Base-by-base conservation (phyloP, 1,284 basidiomycete species). In the Trametes polyzona region DNA sequence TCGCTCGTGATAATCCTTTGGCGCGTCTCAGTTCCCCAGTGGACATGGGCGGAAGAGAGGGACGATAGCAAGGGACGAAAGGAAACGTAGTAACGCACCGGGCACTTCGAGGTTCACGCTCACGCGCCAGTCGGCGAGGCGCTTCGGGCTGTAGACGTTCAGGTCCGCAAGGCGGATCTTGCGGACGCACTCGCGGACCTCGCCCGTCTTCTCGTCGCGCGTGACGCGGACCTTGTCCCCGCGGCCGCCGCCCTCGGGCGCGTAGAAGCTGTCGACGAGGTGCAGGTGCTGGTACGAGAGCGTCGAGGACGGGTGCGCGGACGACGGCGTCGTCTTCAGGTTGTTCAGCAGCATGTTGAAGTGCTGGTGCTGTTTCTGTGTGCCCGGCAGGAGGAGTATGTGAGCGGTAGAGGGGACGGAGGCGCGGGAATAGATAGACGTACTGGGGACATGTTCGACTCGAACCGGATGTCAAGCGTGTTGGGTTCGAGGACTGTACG, bases 391-490 rank as follows among this genome's bases (percentile, higher is more conserved):
- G 24, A 2, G 4, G 41, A 39, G 55, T 55, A 62, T 44, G 50
- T 64, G 58, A 63, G 64, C 37, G 29, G 19, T 36, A 41, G 19
- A 12, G 27, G n/a, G 8, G 14, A 29, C 26, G 41, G 21, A 29
- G 30, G 23, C 8, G 37, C 36, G 11, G 24, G 40, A 27, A n/a
- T n/a, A n/a, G n/a, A n/a, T 39, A 44, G 23, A 80, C 90, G 71
- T 71, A 95, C 93, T 64, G 82, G 76, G 42, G 88, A 84, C 95
- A 99, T 96, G 67, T 95, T 95, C 57, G 94, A 92, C 69, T 95
- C 89, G 72, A 98, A 98, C 42, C 83, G 81, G 58, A 85, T 72
- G 75, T 92, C 92, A 40, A 76, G 36, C 17, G 63, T 67, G 36
- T 84, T 78, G 37, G 83, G 81, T 12, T 70, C 59, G 14, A 89